Evolutionary conservation across 176 grass and related monocot genomes (phyloP).

Genomic region (Hordeum marinum): DNA sequence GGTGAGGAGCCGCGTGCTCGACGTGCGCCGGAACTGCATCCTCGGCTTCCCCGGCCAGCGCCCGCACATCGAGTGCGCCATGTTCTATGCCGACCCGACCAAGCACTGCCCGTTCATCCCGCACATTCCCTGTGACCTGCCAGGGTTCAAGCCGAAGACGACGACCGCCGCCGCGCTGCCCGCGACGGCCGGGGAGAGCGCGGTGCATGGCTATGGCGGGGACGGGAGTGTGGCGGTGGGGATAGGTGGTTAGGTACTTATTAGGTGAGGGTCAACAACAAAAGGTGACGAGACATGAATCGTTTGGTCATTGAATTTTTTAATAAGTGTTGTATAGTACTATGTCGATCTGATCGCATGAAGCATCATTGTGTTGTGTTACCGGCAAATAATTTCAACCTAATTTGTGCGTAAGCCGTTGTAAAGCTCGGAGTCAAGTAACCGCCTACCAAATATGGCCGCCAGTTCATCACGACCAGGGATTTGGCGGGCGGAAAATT

Average conservation of each 20-base stretch:
- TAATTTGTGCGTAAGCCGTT: too few relatives aligned
- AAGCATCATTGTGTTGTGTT: neutral
- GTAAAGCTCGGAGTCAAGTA: neutral
- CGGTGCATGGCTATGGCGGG: neutral
- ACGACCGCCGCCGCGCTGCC: neutral
- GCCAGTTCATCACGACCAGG: too few relatives aligned
- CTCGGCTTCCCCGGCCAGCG: constrained; percentile 55
- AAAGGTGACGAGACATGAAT: neutral
- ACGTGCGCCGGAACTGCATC: constrained; percentile 73
- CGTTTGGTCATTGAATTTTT: neutral
- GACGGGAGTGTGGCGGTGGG: neutral
- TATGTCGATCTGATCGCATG: too few relatives aligned
- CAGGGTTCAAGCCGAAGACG: constrained; percentile 19
- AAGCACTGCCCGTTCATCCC: constrained; percentile 58
- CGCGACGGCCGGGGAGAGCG: neutral
- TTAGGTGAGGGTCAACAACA: neutral
- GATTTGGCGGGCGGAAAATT: too few relatives aligned
- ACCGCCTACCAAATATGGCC: neutral
- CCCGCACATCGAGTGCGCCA: constrained; percentile 45
- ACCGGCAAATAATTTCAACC: neutral
- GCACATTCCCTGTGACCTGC: constrained; percentile 58
- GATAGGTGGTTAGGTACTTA: neutral
- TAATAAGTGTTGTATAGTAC: too few relatives aligned
- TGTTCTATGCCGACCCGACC: constrained; percentile 43
- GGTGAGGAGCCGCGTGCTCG: constrained; percentile 40